Evolutionary conservation across 1,284 basidiomycete genomes (phyloP), one percentile per base, ranked within the genome.

Genomic region (Puccinia coronata): DNA sequence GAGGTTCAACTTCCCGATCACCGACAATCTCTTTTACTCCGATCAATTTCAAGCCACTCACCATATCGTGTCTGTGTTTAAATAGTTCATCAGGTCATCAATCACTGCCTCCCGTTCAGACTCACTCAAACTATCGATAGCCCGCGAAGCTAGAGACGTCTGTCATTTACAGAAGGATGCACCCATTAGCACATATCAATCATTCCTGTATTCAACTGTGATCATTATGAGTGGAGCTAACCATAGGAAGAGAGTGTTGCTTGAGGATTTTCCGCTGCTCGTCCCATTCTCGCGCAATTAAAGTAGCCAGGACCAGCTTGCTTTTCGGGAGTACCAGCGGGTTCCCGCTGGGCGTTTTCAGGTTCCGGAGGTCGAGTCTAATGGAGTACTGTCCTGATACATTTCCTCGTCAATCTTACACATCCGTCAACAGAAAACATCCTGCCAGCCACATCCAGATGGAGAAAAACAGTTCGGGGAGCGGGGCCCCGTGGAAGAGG

Each of bases 21-120:
- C 25, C 81, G 75, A 23, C n/a, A 23, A 55, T 28, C 59, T 28
- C 12, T 65, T n/a, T 83, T 65, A 83, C 82, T 61, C 59, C 25
- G n/a, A n/a, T n/a, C n/a, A n/a, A n/a, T n/a, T n/a, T n/a, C n/a
- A n/a, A n/a, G n/a, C n/a, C 36, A 59, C 83, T 81, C 83, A 95
- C 95, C 94, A 95, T 82, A 99, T 91, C 0, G 97, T 96, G 86
- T 99, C 97, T 2, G 96, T 98, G 83, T 98, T 92, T 49, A 99
- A 87, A 87, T 98, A 99, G 83, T 91, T 90, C 73, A 98, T 86
- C 65, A 99, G 86, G 28, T 91, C 89, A n/a, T 89, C 89, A 43
- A 90, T 89, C 39, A 96, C 92, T 76, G 92, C 89, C n/a, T 86
- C 85, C 9, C 92, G 88, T 20, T 90, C 90, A 39, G 86, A 84